Percentiles rank a stretch among this genome's conserved stretches.
These are phyloP conservation scores for Nicotiana paniculata DNA, from an alignment of 257 asterid genomes.

Conservation along the genomic window DNA sequence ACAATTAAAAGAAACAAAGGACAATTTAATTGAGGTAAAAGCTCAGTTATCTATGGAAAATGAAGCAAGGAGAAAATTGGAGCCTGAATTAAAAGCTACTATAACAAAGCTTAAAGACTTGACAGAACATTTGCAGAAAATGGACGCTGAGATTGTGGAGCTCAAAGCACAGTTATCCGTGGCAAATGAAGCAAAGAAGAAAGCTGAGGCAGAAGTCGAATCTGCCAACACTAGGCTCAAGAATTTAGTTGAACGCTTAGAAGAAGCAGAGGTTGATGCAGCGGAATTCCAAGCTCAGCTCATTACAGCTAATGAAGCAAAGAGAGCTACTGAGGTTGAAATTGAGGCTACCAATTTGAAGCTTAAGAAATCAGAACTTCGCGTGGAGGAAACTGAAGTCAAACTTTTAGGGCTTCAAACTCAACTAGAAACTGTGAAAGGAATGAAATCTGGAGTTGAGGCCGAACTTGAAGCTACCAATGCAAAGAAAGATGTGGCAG, in stretches of 20 bases:
- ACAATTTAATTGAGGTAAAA: slow-evolving; percentile 4
- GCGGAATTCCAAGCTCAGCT: slow-evolving; percentile 40
- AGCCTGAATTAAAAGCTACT: slow-evolving; percentile 35
- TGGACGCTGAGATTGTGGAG: slow-evolving; percentile 42
- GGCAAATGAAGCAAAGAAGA: neutral
- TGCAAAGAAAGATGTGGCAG: slow-evolving; percentile 37
- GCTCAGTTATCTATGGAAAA: slow-evolving; percentile 11
- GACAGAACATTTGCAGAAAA: slow-evolving; percentile 33
- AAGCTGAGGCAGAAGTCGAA: neutral
- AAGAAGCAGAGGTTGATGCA: slow-evolving; percentile 33
- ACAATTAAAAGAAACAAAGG: slow-evolving; percentile 4
- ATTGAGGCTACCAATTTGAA: slow-evolving; percentile 25
- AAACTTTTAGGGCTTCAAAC: slow-evolving; percentile 27
- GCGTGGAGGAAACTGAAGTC: slow-evolving; percentile 44
- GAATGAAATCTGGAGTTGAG: slow-evolving; percentile 22
- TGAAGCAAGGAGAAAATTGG: slow-evolving; percentile 14
- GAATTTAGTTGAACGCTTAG: slow-evolving; percentile 44
- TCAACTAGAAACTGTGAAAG: slow-evolving; percentile 31
- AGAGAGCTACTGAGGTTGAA: slow-evolving; percentile 38
- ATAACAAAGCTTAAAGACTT: slow-evolving; percentile 2
- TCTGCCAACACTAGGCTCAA: slow-evolving; percentile 21
- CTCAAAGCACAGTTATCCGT: slow-evolving; percentile 24
- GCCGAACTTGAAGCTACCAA: slow-evolving; percentile 4
- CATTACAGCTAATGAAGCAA: slow-evolving; percentile 40
- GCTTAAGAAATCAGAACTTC: slow-evolving; percentile 33